Percentiles rank a stretch among this genome's conserved stretches.
Conservation (phyloP, 1,284 basidiomycete species). For the Porogramme epimiltina region DNA sequence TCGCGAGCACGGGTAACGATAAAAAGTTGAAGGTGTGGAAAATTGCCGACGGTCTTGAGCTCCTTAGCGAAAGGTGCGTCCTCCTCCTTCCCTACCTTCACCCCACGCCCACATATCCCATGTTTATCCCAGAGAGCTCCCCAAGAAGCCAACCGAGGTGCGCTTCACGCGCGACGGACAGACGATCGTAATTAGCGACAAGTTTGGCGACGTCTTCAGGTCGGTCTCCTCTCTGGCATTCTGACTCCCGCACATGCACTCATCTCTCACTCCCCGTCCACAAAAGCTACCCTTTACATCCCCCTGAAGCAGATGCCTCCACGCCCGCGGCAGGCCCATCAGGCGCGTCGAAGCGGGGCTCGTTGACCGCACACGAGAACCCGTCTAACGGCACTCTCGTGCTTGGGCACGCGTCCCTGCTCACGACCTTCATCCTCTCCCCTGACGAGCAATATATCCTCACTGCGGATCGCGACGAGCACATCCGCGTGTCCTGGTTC, state of each 20-base stretch:
- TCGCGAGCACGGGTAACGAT: slow-evolving; percentile 76
- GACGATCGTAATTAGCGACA: slow-evolving; percentile 76
- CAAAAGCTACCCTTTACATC: slow-evolving; percentile 55
- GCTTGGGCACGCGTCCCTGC: slow-evolving; percentile 84
- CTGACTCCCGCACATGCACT: background rate
- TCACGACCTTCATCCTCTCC: slow-evolving; percentile 74
- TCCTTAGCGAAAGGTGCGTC: slow-evolving; percentile 65
- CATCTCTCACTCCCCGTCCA: background rate
- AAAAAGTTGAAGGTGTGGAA: slow-evolving; percentile 80
- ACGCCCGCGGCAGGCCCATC: background rate
- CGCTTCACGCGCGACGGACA: slow-evolving; percentile 58
- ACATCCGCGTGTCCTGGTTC: slow-evolving; percentile 89
- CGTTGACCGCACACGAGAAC: slow-evolving; percentile 67
- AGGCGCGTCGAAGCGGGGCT: slow-evolving; percentile 34
- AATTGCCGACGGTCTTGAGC: slow-evolving; percentile 45
- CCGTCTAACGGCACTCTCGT: slow-evolving; percentile 75
- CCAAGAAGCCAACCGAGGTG: slow-evolving; percentile 74
- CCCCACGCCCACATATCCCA: background rate
- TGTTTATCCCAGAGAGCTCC: slow-evolving; percentile 57
- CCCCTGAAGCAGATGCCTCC: slow-evolving; percentile 11
- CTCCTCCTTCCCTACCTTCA: too few relatives aligned
- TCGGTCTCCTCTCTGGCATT: slow-evolving; percentile 27
- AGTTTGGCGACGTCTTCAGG: slow-evolving; percentile 87
- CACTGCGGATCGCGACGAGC: slow-evolving; percentile 91
- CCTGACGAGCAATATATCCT: slow-evolving; percentile 74